These are phyloP conservation scores for Penicillium sp. DNA, from an alignment of 2,329 filamentous ascomycete species.

Conservation along the genomic window DNA sequence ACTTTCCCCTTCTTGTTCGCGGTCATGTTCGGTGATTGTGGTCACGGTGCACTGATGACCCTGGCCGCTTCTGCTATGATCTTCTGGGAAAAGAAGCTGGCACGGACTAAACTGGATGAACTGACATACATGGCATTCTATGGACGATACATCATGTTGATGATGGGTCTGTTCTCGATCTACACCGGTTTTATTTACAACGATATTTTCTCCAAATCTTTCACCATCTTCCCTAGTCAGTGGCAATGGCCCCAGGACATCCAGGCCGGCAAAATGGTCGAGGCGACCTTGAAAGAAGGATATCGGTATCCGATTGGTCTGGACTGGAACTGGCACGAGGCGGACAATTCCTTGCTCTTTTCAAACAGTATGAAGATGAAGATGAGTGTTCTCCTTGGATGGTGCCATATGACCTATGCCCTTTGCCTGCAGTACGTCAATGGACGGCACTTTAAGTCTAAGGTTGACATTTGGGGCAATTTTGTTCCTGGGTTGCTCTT, in stretches of 20 bases:
- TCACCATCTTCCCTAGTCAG: slow-evolving; percentile 83
- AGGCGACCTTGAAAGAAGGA: slow-evolving; percentile 64
- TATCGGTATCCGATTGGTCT: slow-evolving; percentile 95
- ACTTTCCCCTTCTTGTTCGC: slow-evolving; percentile 99
- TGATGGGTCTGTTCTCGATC: slow-evolving; percentile 97
- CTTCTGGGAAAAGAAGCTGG: slow-evolving; percentile 84
- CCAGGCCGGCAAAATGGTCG: slow-evolving; percentile 62
- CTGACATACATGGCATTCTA: slow-evolving; percentile 98
- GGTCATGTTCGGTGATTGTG: slow-evolving; percentile 99
- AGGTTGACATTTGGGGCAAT: slow-evolving; percentile 95
- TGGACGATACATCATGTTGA: slow-evolving; percentile 94
- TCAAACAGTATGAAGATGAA: slow-evolving; percentile 99
- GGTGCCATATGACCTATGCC: slow-evolving; percentile 91
- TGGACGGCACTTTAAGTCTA: slow-evolving; percentile 88
- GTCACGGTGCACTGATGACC: slow-evolving; percentile 88
- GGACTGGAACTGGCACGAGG: slow-evolving; percentile 94
- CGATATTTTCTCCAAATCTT: slow-evolving; percentile 90
- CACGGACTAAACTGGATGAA: slow-evolving; percentile 87
- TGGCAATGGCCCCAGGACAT: slow-evolving; percentile 81
- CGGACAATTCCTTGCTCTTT: slow-evolving; percentile 93
- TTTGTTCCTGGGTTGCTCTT: slow-evolving; percentile 99
- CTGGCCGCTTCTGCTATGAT: slow-evolving; percentile 86
- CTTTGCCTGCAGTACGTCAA: slow-evolving; percentile 91
- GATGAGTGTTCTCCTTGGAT: slow-evolving; percentile 94
- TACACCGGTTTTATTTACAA: slow-evolving; percentile 98